Base-by-base conservation (phyloP, 371 early-diverging fungal genomes). In the Choanephora cucurbitarum region DNA sequence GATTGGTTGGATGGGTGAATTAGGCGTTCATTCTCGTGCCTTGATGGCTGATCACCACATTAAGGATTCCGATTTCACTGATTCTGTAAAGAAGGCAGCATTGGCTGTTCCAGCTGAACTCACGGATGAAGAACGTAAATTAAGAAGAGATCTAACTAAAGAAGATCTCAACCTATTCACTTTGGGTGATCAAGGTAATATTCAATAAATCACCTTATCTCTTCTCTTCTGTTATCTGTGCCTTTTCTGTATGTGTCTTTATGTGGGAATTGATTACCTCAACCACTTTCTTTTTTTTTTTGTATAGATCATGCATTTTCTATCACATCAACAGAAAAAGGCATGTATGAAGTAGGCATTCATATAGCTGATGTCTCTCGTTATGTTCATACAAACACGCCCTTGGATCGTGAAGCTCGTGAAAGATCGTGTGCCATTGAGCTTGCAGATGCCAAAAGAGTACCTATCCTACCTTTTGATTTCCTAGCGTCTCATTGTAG, bases 311-410 rank as follows among this genome's bases (percentile, higher is more conserved):
- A 51, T 44, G 75, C 70, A 1, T 66, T 65, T 42, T 72, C 75
- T 1, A 45, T 75, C 11, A 57, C 48, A 23, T 13, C 19, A 6
- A 17, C 19, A 13, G 51, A 61, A 19, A 60, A 62, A 13, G 65
- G 63, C 34, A 37, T 69, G 0, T 86, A 67, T 57, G 85, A 88
- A 57, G 76, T 93, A 17, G 93, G 93, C 18, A 86, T 92, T 31
- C 94, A 97, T 67, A 94, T 96, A 54, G 89, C 95, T 46, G 98
- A 97, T 69, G 92, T 96, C 15, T 83, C 89, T 2, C 79, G 86
- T 59, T 93, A 89, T 79, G 88, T 97, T 5, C 66, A 65, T 47
- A 75, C 75, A 14, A 75, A 73, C 44, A 83, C 87, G 1, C 76
- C 81, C 1, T 62, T 96, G 62, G 96, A 96, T 68, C 72, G 73